Evolutionary conservation across 495 filamentous ascomycete genomes (phyloP), one percentile per base, ranked within the genome.

Genomic region (Apodospora peruviana): DNA sequence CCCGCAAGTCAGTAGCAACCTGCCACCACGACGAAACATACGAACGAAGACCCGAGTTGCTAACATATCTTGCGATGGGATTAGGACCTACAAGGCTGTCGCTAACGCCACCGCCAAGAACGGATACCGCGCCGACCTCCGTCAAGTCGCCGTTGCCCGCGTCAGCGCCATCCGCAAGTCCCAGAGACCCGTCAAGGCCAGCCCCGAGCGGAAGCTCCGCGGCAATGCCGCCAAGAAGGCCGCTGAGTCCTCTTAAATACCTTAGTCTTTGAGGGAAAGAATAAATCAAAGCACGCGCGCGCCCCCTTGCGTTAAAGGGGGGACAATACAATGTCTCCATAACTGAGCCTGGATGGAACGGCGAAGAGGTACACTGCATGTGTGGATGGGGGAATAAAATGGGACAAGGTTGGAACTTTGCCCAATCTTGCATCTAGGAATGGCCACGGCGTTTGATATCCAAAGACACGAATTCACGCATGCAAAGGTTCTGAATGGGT

Each of bases 41-140:
- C 41, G 40, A 12, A 9, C 47, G 27, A 11, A 55, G 12, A 19
- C 45, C 7, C 18, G 22, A 16, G 40, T n/a, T 61, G 48, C 53
- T 62, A 52, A 64, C 61, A 54, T 58, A 20, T 41, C 10, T 22
- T 23, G 39, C 4, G 9, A 48, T 40, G 14, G 45, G 25, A 56
- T 43, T 62, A 96, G 91, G 78, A 88, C 87, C 71, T 96, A 88
- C 81, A 87, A 83, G 75, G 74, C 78, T 56, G 83, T 97, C 62
- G 91, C 85, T 66, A 82, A 74, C 74, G 73, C 73, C 65, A 84
- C 84, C 51, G 87, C 90, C 62, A 90, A 88, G 82, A 75, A 79
- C 67, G 77, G 81, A 58, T 94, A 93, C 81, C 84, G 93, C 65
- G 66, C 84, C 59, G 93, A 98, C 66, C 78, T 98, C 67, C 87